Conservation (phyloP, 495 filamentous ascomycete genomes). For the Aspergillus bertholletiae region DNA sequence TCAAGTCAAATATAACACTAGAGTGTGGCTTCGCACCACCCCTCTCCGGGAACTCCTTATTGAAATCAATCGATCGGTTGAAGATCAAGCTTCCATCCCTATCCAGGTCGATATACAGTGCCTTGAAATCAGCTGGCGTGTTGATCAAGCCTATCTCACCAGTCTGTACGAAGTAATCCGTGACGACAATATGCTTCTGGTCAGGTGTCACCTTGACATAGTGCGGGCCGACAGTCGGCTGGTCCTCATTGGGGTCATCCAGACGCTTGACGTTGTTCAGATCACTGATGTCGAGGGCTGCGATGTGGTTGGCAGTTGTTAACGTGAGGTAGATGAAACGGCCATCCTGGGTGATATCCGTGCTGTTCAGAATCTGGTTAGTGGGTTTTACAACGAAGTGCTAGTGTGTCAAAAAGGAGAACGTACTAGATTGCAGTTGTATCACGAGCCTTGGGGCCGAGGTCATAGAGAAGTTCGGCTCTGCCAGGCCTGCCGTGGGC, state of each 20-base stretch:
- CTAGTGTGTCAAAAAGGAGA: neutral
- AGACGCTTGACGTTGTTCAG: constrained; percentile 56
- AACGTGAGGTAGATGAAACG: constrained; percentile 57
- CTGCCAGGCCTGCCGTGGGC: constrained; percentile 51
- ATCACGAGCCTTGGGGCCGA: constrained; percentile 53
- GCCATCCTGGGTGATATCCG: constrained; percentile 58
- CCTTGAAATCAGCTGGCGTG: constrained; percentile 60
- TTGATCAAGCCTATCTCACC: constrained; percentile 60
- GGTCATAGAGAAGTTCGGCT: constrained; percentile 55
- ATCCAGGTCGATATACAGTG: constrained; percentile 56
- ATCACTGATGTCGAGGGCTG: constrained; percentile 60
- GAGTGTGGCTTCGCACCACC: constrained; percentile 61
- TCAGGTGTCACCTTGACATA: constrained; percentile 64
- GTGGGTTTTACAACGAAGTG: neutral
- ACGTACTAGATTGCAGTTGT: constrained; percentile 55
- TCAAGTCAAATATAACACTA: constrained; percentile 55
- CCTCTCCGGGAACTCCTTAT: constrained; percentile 45
- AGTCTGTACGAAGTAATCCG: constrained; percentile 65
- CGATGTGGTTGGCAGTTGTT: constrained; percentile 61
- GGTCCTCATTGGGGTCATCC: constrained; percentile 54
- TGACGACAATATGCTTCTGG: constrained; percentile 59
- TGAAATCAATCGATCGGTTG: constrained; percentile 58
- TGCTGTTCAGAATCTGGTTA: constrained; percentile 24
- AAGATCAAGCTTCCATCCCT: constrained; percentile 52
- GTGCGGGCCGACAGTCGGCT: constrained; percentile 60